A percentile compares a stretch with the other conserved stretches of the same genome.
phyloP scores from a whole-genome alignment of 257 asterid species.

The Salvia rosmarinus region DNA sequence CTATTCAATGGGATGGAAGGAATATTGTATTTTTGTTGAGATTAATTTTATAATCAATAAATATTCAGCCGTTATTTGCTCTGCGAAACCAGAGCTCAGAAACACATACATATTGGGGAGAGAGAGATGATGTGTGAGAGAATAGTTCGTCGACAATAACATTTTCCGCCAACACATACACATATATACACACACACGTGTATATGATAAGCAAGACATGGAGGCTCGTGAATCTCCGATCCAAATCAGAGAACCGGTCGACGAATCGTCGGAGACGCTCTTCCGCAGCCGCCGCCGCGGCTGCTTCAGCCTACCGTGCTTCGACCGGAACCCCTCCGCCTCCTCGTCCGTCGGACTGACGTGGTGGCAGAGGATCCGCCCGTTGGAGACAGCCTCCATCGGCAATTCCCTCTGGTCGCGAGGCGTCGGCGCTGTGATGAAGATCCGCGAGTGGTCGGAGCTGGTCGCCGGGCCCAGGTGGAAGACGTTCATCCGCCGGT shows the following conservation, averaged over 20 bases:
- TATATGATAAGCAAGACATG: constrained; percentile 34
- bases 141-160: neutral
- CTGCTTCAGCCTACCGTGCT: constrained; percentile 60
- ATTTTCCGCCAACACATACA: neutral
- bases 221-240: constrained; percentile 48
- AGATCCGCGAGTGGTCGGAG: constrained; percentile 89
- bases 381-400: constrained; percentile 24
- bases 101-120: neutral
- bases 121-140: constrained; percentile 3
- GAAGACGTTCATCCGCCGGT: constrained; percentile 84
- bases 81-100: constrained; percentile 8
- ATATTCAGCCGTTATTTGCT: constrained; percentile 31
- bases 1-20: too few relatives aligned
- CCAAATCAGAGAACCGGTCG: constrained; percentile 38
- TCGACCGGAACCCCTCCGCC: constrained; percentile 35
- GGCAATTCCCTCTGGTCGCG: constrained; percentile 52
- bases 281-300: constrained; percentile 51
- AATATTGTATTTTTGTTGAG: too few relatives aligned
- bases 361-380: constrained; percentile 62
- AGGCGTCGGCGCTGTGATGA: constrained; percentile 59
- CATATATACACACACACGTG: neutral
- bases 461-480: constrained; percentile 84
- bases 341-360: constrained; percentile 35
- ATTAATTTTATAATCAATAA: neutral
- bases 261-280: constrained; percentile 43